Evolutionary conservation across 768 basidiomycete species (phyloP), one percentile per base, ranked within the genome.

Genomic region (Rubroboletus satanas): DNA sequence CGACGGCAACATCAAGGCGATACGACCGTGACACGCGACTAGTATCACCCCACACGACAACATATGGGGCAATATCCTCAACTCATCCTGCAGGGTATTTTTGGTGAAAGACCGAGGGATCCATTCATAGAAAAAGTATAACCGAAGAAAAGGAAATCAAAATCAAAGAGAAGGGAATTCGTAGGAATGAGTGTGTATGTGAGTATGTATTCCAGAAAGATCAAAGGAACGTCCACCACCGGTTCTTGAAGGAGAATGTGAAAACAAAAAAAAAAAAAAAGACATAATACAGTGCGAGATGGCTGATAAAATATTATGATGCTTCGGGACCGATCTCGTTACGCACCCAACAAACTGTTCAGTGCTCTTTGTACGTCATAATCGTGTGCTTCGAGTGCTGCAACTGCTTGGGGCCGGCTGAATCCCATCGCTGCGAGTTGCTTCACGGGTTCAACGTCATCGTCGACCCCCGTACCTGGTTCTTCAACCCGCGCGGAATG

Each of bases 341-440:
- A 38, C 35, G 55, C 41, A 46, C 79, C 79, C 56, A 95, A 72
- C 54, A 94, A 71, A 58, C 81, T 85, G 68, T 94, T 91, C 54
- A 93, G 71, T 17, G 92, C 88, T 65, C 77, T 82, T 62, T 77
- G 85, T 36, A 96, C 80, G 68, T 94, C 87, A 65, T 96, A 97
- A 52, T 83, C 85, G 66, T 88, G 77, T 54, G 81, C 84, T 70
- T 96, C 95, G 7, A 98, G 77, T 12, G 95, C 93, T 12, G 79
- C 79, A 7, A 98, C 82, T 0, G 92, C 90, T 67, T 94, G 85
- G 15, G 75, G 70, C 39, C 95, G 82, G 57, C 81, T 85, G 76
- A 98, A 98, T 26, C 96, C 96, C 94, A 98, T 97, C 18, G 79
- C 81, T 45, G 84, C 84, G 38, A 98, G 75, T 66, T 88, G 85